Conservation (phyloP, 345 rosid genomes). For the Acer campestre region DNA sequence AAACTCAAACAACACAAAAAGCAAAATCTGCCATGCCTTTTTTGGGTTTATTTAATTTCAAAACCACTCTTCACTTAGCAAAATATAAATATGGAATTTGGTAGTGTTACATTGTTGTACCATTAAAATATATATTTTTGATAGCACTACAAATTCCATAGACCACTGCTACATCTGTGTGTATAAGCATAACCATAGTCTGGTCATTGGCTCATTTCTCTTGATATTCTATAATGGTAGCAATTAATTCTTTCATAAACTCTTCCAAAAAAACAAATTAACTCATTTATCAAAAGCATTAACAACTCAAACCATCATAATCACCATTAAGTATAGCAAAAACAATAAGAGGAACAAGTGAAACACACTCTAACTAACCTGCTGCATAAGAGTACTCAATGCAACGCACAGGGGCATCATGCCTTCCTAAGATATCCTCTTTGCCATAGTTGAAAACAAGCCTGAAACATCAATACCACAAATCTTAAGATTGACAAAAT, state of each 20-base stretch:
- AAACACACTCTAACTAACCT: constrained; percentile 49
- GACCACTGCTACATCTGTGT: neutral
- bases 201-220: neutral
- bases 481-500: constrained; percentile 2
- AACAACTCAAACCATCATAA: neutral
- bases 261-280: neutral
- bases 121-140: neutral
- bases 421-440: constrained; percentile 85
- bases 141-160: neutral
- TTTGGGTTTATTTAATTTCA: neutral
- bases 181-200: neutral
- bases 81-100: neutral
- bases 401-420: constrained; percentile 89
- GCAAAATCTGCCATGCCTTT: neutral
- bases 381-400: constrained; percentile 94
- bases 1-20: neutral
- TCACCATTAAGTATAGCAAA: constrained; percentile 3
- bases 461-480: constrained; percentile 51
- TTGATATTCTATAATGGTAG: neutral
- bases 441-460: constrained; percentile 76
- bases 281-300: neutral
- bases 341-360: neutral
- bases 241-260: neutral
- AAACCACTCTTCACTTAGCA: neutral
- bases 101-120: neutral